Base-by-base conservation (phyloP, 805 yeast species). In the Yamadazyma scolyti region DNA sequence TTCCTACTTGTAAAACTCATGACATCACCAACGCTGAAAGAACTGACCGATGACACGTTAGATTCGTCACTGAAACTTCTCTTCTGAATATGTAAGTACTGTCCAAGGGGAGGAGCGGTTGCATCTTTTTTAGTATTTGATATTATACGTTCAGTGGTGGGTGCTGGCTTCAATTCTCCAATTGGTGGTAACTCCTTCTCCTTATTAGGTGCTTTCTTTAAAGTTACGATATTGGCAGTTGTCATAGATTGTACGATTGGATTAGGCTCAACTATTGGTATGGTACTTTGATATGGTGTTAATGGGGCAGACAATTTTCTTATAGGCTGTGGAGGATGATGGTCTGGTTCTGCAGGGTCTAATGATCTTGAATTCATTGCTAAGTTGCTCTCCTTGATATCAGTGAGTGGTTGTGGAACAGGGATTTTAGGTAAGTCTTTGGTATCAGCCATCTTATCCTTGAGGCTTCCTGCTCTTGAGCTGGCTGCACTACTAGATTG, bases 11-110 rank as follows among this genome's bases (percentile, higher is more conserved):
- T 33, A 16, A 46, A 41, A 26, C 47, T 50, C 38, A 52, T 37
- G 14, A 53, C 40, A 25, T 60, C 67, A 2, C 61, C 63, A 11
- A 55, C 42, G 36, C 63, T 58, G 34, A 59, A 56, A 1, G 63
- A 53, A 36, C 65, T 58, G 9, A 61, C 56, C 0, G 68, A 57
- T 4, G 67, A 60, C 2, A 58, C 64, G 12, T 46, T 50, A 1
- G 68, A 60, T 30, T 63, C 67, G 20, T 63, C 68, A 25, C 68
- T 61, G 34, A 59, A 57, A 8, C 49, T 48, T 30, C 70, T 36
- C 25, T 50, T 48, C 27, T 37, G 40, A 21, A 41, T 35, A 15
- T 36, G 40, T 13, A 41, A 35, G 8, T 31, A 25, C 11, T 33
- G 34, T 1, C 28, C 33, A 10, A 14, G 33, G 39, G 12, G 42